A percentile compares a stretch with the other conserved stretches of the same genome.
These are phyloP conservation scores for Trichoderma brevicompactum DNA, from an alignment of 2,329 filamentous ascomycete species.

Conservation along the genomic window DNA sequence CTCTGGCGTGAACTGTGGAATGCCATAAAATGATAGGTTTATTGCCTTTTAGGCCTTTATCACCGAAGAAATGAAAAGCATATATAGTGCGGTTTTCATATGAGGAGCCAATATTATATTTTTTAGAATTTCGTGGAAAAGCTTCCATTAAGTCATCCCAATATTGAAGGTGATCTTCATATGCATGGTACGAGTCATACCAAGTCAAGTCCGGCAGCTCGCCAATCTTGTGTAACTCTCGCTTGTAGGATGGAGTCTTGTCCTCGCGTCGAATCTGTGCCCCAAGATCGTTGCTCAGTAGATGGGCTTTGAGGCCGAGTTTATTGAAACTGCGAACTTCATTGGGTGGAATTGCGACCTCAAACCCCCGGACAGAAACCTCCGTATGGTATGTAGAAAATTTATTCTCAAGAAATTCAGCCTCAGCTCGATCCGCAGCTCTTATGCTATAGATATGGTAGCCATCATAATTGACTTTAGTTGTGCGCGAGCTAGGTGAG, in stretches of 20 bases:
- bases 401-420: neutral
- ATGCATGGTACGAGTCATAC: conserved; percentile 59
- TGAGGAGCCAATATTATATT: conserved; percentile 55
- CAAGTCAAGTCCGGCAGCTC: conserved; percentile 41
- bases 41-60: conserved; percentile 45
- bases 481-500: neutral
- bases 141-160: conserved; percentile 49
- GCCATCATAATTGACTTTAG: conserved; percentile 16
- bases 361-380: conserved; percentile 7
- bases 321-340: conserved; percentile 13
- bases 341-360: conserved; percentile 11
- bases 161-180: conserved; percentile 55
- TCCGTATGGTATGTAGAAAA: conserved; percentile 12
- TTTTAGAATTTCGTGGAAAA: conserved; percentile 51
- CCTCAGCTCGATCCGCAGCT: conserved; percentile 1
- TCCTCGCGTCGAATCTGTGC: conserved; percentile 2
- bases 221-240: neutral
- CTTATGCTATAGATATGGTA: conserved; percentile 12
- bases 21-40: conserved; percentile 61
- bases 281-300: conserved; percentile 13
- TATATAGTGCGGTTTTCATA: conserved; percentile 59
- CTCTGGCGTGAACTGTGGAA: conserved; percentile 61
- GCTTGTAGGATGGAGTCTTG: conserved; percentile 9
- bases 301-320: neutral
- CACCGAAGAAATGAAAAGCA: conserved; percentile 62